These are phyloP conservation scores for Ophiostoma sp. DNA, from an alignment of 2,329 filamentous ascomycete species.

Conservation along the genomic window DNA sequence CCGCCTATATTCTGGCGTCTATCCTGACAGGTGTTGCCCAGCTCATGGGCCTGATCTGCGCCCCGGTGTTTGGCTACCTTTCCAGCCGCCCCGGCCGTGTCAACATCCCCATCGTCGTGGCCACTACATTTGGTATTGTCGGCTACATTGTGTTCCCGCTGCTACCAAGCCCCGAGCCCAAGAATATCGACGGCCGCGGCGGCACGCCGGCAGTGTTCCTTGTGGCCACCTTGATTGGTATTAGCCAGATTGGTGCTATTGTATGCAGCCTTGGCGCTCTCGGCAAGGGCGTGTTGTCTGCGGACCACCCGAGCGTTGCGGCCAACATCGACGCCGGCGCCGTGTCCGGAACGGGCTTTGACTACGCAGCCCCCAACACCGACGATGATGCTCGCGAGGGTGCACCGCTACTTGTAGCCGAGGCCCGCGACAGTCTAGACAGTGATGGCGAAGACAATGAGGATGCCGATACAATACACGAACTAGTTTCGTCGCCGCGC, in stretches of 20 bases:
- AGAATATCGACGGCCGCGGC: slow-evolving; percentile 56
- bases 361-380: slow-evolving; percentile 13
- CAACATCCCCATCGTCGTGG: slow-evolving; percentile 68
- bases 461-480: slow-evolving; percentile 14
- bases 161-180: slow-evolving; percentile 71
- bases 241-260: slow-evolving; percentile 93
- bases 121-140: slow-evolving; percentile 66
- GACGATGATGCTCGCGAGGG: slow-evolving; percentile 33
- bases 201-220: slow-evolving; percentile 66
- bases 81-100: slow-evolving; percentile 49
- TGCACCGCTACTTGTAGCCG: slow-evolving; percentile 37
- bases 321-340: slow-evolving; percentile 25
- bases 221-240: slow-evolving; percentile 72
- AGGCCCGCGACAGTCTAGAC: slow-evolving; percentile 9
- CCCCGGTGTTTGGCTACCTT: slow-evolving; percentile 80
- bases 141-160: slow-evolving; percentile 73
- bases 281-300: slow-evolving; percentile 67
- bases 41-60: slow-evolving; percentile 74
- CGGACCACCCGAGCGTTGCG: slow-evolving; percentile 33
- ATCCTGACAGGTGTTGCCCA: slow-evolving; percentile 87
- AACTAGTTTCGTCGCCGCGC: slow-evolving; percentile 15
- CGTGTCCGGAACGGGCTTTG: slow-evolving; percentile 23
- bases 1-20: slow-evolving; percentile 82
- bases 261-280: slow-evolving; percentile 91
- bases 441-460: slow-evolving; percentile 9